These are phyloP conservation scores for Saccharomyces hybrid DNA, from an alignment of 1,139 yeast species.

Conservation along the genomic window DNA sequence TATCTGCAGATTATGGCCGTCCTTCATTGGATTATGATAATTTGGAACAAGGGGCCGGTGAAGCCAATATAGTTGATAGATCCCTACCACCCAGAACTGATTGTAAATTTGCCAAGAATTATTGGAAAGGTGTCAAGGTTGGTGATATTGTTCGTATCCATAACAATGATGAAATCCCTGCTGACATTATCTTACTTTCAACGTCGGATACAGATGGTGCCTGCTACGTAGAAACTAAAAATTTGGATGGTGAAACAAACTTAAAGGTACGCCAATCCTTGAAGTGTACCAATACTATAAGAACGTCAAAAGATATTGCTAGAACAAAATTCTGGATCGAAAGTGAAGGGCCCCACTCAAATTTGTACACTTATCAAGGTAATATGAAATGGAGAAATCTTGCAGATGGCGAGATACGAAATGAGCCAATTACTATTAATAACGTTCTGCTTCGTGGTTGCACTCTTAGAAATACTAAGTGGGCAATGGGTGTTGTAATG, in stretches of 20 bases:
- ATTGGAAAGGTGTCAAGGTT: constrained; percentile 84
- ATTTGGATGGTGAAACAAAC: constrained; percentile 94
- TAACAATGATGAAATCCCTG: constrained; percentile 89
- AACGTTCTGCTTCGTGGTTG: constrained; percentile 85
- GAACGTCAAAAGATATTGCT: constrained; percentile 65
- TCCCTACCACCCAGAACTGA: constrained; percentile 25
- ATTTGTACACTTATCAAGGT: constrained; percentile 81
- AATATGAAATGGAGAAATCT: constrained; percentile 36
- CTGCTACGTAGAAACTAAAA: constrained; percentile 89
- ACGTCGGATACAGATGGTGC: constrained; percentile 86
- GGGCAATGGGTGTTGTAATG: constrained; percentile 85
- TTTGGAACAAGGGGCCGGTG: constrained; percentile 12
- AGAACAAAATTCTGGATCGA: constrained; percentile 76
- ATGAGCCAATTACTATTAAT: constrained; percentile 73
- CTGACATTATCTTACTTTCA: constrained; percentile 72
- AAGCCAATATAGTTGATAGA: constrained; percentile 20
- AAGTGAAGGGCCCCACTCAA: constrained; percentile 83
- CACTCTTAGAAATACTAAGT: constrained; percentile 82
- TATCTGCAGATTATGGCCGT: constrained; percentile 27
- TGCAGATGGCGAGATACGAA: constrained; percentile 38
- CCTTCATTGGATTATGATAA: constrained; percentile 25
- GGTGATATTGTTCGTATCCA: constrained; percentile 84
- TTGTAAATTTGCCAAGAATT: constrained; percentile 52
- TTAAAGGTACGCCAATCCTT: constrained; percentile 73
- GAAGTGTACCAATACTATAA: constrained; percentile 56